phyloP scores from a whole-genome alignment of 2,329 filamentous ascomycete genomes.

The Pseudohalonectria lignicola region DNA sequence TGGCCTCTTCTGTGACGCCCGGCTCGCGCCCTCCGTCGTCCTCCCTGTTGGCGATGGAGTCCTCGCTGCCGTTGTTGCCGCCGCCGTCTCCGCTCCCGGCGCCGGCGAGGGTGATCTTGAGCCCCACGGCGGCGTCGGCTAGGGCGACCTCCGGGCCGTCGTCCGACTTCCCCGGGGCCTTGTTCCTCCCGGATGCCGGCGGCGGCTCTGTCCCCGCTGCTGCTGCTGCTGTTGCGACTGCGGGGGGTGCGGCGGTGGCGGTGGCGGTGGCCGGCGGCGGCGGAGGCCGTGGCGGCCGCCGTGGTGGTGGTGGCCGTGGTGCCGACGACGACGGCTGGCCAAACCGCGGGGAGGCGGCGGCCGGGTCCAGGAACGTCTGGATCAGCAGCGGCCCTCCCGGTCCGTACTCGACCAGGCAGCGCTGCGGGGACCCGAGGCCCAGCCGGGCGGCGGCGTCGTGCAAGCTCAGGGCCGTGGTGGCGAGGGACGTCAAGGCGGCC shows the following conservation, averaged over 20 bases:
- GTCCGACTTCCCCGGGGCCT: background rate
- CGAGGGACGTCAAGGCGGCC: conserved; percentile 38
- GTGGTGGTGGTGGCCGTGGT: conserved; percentile 2
- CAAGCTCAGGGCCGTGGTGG: conserved; percentile 39
- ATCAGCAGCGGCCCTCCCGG: conserved; percentile 17
- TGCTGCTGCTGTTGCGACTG: conserved; percentile 4
- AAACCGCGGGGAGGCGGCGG: conserved; percentile 13
- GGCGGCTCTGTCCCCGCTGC: conserved; percentile 1
- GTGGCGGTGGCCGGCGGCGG: too few relatives aligned
- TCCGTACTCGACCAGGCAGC: conserved; percentile 47
- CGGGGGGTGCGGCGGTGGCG: conserved; percentile 2
- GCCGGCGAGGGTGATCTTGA: conserved; percentile 6
- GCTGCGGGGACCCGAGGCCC: conserved; percentile 37
- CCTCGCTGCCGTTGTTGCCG: too few relatives aligned
- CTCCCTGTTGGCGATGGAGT: background rate
- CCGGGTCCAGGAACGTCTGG: conserved; percentile 34
- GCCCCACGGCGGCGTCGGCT: background rate
- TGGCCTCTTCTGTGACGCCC: background rate
- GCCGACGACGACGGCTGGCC: conserved; percentile 18
- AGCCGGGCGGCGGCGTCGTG: conserved; percentile 41
- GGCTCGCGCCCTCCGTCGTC: background rate
- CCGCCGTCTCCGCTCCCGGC: background rate
- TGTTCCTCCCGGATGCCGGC: background rate
- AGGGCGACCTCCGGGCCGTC: too few relatives aligned
- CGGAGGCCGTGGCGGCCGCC: conserved; percentile 1